These are phyloP conservation scores for Phascolomyces articulosus DNA, from an alignment of 371 early-diverging fungal genomes.

Conservation along the genomic window DNA sequence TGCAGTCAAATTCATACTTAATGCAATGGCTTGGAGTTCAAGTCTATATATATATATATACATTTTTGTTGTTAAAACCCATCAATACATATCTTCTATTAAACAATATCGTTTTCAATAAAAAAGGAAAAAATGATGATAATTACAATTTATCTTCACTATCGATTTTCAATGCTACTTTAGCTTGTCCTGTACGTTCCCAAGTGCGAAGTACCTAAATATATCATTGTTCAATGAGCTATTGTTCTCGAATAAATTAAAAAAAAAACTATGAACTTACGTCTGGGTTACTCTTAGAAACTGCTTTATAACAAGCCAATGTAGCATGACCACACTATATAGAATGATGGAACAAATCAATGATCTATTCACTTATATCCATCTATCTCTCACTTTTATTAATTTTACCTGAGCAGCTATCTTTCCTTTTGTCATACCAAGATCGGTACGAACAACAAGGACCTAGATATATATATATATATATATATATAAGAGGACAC, in stretches of 20 bases:
- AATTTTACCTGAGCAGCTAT: constrained; percentile 83
- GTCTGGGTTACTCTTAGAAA: constrained; percentile 54
- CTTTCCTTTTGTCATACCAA: constrained; percentile 96
- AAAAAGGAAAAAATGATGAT: too few relatives aligned
- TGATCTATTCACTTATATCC: too few relatives aligned
- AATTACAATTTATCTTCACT: constrained; percentile 78
- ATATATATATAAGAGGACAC: too few relatives aligned
- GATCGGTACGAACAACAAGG: constrained; percentile 84
- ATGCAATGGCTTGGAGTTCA: constrained; percentile 74
- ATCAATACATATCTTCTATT: too few relatives aligned
- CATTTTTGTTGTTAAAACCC: too few relatives aligned
- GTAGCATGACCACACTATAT: constrained; percentile 91
- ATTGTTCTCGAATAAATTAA: too few relatives aligned
- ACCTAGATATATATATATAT: constrained; percentile 45
- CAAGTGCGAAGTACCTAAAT: constrained; percentile 65
- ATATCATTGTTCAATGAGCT: not conserved
- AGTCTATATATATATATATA: constrained; percentile 68
- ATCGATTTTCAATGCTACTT: constrained; percentile 82
- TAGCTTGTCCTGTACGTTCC: constrained; percentile 86
- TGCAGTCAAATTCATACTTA: constrained; percentile 72
- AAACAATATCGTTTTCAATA: too few relatives aligned
- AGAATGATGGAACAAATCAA: not conserved
- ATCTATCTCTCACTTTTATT: not conserved
- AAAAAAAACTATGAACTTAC: constrained; percentile 28
- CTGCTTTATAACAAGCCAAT: constrained; percentile 82